A percentile compares a stretch with the other conserved stretches of the same genome.
Conservation (phyloP, 1,139 yeast genomes). For the Lizanozyma gosingica region DNA sequence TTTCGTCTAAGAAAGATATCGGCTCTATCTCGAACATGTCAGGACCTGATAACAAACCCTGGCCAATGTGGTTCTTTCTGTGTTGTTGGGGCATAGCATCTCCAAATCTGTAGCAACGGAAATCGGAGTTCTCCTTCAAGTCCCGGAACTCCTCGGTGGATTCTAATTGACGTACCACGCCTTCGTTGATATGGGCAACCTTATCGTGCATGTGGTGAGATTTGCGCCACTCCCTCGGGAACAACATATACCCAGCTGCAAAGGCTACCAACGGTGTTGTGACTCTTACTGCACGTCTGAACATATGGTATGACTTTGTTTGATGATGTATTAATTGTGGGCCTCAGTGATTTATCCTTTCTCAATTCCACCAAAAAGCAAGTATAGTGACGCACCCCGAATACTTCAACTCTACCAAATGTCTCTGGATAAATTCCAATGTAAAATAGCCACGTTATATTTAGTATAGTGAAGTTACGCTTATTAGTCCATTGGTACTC, state of each 20-base stretch:
- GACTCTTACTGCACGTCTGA: constrained; percentile 13
- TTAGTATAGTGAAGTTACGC: no score
- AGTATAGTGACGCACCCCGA: no score
- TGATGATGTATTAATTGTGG: no score
- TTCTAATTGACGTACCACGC: constrained; percentile 23
- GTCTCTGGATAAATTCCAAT: no score
- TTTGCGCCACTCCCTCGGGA: constrained; percentile 34
- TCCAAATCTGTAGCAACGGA: constrained; percentile 22
- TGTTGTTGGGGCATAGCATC: constrained; percentile 53
- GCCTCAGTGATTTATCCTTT: no score
- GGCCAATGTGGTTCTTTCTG: constrained; percentile 52
- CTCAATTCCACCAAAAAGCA: no score
- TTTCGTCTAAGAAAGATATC: constrained; percentile 39
- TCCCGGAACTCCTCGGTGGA: constrained; percentile 22
- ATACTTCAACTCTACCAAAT: no score
- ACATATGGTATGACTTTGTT: no score
- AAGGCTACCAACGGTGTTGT: constrained; percentile 33
- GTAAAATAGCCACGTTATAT: no score
- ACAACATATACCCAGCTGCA: constrained; percentile 36
- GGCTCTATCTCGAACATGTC: constrained; percentile 62
- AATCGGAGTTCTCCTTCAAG: constrained; percentile 19
- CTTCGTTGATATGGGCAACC: constrained; percentile 21
- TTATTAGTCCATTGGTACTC: no score
- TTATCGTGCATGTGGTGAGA: constrained; percentile 14
- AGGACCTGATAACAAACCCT: constrained; percentile 58